Percentiles rank a stretch among this genome's conserved stretches.
Conservation (phyloP, 2,329 filamentous ascomycete genomes). For the Diplocarpon mali region DNA sequence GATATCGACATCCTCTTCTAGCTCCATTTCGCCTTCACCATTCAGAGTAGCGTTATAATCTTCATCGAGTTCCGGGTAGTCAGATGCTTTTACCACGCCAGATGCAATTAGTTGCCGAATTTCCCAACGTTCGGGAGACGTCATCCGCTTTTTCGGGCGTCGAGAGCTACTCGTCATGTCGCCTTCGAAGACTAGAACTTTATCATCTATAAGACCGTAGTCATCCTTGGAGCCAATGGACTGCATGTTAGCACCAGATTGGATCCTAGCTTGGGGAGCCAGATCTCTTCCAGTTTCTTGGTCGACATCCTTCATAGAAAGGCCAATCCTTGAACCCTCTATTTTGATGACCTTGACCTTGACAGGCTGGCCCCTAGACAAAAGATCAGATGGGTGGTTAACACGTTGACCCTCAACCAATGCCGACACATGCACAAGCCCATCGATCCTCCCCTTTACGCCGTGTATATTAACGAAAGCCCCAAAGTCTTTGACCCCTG, state of each 20-base stretch:
- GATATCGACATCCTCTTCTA: constrained; percentile 95
- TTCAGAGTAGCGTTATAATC: constrained; percentile 83
- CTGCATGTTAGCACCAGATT: constrained; percentile 85
- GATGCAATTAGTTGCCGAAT: constrained; percentile 94
- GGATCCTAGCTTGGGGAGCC: constrained; percentile 64
- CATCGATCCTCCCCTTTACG: constrained; percentile 80
- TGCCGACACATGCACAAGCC: constrained; percentile 85
- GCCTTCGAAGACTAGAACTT: constrained; percentile 52
- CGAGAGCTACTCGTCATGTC: constrained; percentile 40
- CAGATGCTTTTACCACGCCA: constrained; percentile 81
- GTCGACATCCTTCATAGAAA: constrained; percentile 97
- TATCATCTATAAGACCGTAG: constrained; percentile 38
- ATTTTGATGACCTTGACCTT: constrained; percentile 90
- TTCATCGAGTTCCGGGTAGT: constrained; percentile 90
- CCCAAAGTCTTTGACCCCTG: constrained; percentile 89
- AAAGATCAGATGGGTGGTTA: constrained; percentile 81
- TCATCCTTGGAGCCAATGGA: constrained; percentile 58
- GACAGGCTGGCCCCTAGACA: constrained; percentile 69
- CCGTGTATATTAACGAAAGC: constrained; percentile 88
- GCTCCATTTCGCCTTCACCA: constrained; percentile 77
- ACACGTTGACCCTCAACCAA: constrained; percentile 77
- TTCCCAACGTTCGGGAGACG: constrained; percentile 94
- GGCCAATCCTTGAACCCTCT: constrained; percentile 67
- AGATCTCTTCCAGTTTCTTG: constrained; percentile 79
- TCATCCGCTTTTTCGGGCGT: constrained; percentile 80